phyloP scores from a whole-genome alignment of 129 eudicot species.

The Smallanthus sonchifolius region DNA sequence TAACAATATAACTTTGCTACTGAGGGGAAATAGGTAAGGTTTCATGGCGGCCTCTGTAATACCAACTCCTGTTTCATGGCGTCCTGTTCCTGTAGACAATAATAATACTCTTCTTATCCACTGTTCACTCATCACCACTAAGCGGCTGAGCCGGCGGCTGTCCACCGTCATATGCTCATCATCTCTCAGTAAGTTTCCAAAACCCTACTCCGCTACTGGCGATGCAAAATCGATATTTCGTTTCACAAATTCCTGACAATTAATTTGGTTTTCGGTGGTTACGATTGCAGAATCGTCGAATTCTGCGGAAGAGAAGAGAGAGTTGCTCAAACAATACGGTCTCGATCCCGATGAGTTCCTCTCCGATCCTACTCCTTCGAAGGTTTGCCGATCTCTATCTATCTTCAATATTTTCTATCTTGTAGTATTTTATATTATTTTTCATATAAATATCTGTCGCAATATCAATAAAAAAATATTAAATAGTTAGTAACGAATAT shows the following conservation, averaged over 20 bases:
- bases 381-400: slow-evolving; percentile 34
- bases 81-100: slow-evolving; percentile 9
- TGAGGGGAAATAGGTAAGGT: slow-evolving; percentile 3
- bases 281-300: slow-evolving; percentile 41
- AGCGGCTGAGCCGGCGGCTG: slow-evolving; percentile 32
- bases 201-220: background rate
- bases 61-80: slow-evolving; percentile 30
- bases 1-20: background rate
- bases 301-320: slow-evolving; percentile 46
- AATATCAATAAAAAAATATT: no score
- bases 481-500: no score
- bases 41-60: slow-evolving; percentile 36
- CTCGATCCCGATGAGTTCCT: slow-evolving; percentile 78
- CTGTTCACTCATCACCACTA: slow-evolving; percentile 23
- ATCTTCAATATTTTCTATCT: no score
- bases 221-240: background rate
- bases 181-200: slow-evolving; percentile 52
- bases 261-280: background rate
- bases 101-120: slow-evolving; percentile 16
- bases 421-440: no score
- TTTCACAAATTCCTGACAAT: background rate
- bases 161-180: slow-evolving; percentile 32
- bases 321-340: slow-evolving; percentile 71
- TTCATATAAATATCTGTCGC: no score
- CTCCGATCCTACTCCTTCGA: slow-evolving; percentile 52